phyloP scores from a whole-genome alignment of 345 rosid species.

The Corchorus capsularis region DNA sequence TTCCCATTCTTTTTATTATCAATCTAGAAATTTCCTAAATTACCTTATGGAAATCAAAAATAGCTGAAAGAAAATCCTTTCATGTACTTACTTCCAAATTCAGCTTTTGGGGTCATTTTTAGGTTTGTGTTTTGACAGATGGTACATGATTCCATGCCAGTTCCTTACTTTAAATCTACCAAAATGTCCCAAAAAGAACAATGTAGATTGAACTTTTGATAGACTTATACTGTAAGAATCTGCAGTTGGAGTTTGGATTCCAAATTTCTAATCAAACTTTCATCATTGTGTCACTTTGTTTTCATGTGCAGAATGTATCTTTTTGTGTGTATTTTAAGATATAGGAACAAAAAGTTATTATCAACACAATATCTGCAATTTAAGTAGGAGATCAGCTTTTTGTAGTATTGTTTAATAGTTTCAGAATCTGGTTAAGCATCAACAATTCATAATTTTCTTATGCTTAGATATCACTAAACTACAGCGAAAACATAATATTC shows the following conservation, averaged over 20 bases:
- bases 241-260: not conserved
- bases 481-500: too few relatives aligned
- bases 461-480: not conserved
- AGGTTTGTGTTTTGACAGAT: not conserved
- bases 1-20: not conserved
- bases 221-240: conserved; percentile 2
- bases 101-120: not conserved
- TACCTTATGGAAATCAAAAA: not conserved
- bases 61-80: not conserved
- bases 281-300: not conserved
- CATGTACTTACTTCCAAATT: too few relatives aligned
- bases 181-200: not conserved
- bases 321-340: not conserved
- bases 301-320: not conserved
- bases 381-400: not conserved
- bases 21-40: not conserved
- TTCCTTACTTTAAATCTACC: not conserved
- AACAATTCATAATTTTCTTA: not conserved
- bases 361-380: not conserved
- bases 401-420: not conserved
- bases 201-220: not conserved
- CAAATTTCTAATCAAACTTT: not conserved
- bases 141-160: not conserved
- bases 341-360: not conserved
- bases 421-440: not conserved